Evolutionary conservation across 202 grass and related monocot genomes (phyloP).

Genomic region (Zoysia matrella): DNA sequence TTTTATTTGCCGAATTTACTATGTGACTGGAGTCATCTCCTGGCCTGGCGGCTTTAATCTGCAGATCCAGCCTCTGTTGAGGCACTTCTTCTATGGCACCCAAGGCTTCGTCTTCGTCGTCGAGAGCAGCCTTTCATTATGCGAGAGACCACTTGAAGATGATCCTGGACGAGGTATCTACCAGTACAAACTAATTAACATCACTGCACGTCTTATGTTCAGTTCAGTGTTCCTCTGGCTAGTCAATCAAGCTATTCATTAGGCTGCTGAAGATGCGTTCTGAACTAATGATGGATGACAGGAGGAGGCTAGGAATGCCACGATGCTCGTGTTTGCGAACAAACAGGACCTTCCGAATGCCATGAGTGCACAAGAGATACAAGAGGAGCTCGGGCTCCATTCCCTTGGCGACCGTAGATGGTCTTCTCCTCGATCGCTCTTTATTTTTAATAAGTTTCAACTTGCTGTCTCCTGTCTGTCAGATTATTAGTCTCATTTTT

Average conservation of each 20-base stretch:
- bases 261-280: not conserved
- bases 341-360: conserved; percentile 58
- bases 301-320: conserved; percentile 41
- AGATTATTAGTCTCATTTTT: too few species aligned
- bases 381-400: conserved; percentile 42
- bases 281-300: not conserved
- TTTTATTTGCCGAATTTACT: not conserved
- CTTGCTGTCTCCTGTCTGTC: not conserved
- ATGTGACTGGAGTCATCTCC: not conserved
- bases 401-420: conserved; percentile 39
- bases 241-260: too few species aligned
- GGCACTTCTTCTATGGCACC: conserved; percentile 46
- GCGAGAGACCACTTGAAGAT: conserved; percentile 44
- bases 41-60: not conserved
- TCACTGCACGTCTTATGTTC: too few species aligned
- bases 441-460: too few species aligned
- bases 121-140: conserved; percentile 46
- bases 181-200: too few species aligned
- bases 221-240: too few species aligned
- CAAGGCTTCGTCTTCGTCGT: conserved; percentile 54
- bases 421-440: not conserved
- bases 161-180: conserved; percentile 43
- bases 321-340: conserved; percentile 50
- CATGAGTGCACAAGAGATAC: conserved; percentile 38
- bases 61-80: conserved; percentile 45